Evolutionary conservation across 176 grass and related monocot species (phyloP).

Genomic region (Pontederia paniculata): DNA sequence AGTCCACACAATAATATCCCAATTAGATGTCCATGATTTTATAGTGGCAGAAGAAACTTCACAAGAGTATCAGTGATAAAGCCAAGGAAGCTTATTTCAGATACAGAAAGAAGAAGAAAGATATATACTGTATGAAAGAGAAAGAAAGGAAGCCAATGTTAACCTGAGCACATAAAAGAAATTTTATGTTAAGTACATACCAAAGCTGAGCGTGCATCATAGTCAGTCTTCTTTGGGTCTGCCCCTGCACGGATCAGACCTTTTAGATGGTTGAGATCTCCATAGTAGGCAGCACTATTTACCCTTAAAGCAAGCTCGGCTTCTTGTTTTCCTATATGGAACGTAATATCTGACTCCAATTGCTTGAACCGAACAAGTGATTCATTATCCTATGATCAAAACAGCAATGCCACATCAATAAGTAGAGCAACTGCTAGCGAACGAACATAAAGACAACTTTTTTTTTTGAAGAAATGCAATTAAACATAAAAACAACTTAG

Average conservation of each 20-base stretch:
- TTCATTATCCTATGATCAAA: slow-evolving; percentile 38
- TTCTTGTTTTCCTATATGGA: slow-evolving; percentile 90
- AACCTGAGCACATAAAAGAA: neutral
- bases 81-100: neutral
- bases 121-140: no score
- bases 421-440: neutral
- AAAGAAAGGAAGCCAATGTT: no score
- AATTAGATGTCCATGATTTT: no score
- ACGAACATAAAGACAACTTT: neutral
- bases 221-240: slow-evolving; percentile 78
- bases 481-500: no score
- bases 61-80: neutral
- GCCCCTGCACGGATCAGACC: slow-evolving; percentile 62
- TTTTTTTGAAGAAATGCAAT: no score
- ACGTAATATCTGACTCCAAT: slow-evolving; percentile 74
- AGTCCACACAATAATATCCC: no score
- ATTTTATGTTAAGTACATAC: slow-evolving; percentile 21
- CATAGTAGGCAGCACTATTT: slow-evolving; percentile 73
- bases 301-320: slow-evolving; percentile 68
- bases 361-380: slow-evolving; percentile 47
- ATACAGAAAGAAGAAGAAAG: neutral
- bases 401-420: neutral
- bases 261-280: slow-evolving; percentile 63
- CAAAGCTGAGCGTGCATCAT: slow-evolving; percentile 77
- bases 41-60: no score